Percentiles rank a stretch among this genome's conserved stretches.
phyloP scores from a whole-genome alignment of 345 rosid genomes.

The Balakata baccata region DNA sequence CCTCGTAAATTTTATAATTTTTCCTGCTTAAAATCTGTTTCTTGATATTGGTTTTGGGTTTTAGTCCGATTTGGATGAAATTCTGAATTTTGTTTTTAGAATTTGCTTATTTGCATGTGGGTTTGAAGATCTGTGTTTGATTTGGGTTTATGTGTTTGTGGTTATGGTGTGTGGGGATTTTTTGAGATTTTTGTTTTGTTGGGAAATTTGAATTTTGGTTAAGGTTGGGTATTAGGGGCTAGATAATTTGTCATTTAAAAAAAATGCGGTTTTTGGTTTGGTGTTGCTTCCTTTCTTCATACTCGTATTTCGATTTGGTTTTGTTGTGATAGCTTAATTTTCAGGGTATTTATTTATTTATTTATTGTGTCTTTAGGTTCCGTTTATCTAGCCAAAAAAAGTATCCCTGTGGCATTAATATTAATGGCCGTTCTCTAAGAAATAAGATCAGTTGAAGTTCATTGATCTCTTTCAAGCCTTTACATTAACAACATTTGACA shows the following conservation, averaged over 20 bases:
- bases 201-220: conserved; percentile 2
- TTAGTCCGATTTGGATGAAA: background rate
- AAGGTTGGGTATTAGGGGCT: background rate
- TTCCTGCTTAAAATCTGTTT: background rate
- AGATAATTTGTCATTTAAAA: too few relatives aligned
- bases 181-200: conserved; percentile 9
- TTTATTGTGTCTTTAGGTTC: background rate
- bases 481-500: background rate
- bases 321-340: background rate
- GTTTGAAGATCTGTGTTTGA: background rate
- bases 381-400: background rate
- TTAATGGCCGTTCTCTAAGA: background rate
- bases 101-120: background rate
- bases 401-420: background rate
- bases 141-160: background rate
- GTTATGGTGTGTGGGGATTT: background rate
- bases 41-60: conserved; percentile 3
- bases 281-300: background rate
- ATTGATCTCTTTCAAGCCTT: background rate
- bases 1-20: background rate
- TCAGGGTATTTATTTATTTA: background rate
- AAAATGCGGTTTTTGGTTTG: background rate
- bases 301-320: conserved; percentile 18
- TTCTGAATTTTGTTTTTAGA: conserved; percentile 11
- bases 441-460: background rate